Base-by-base conservation (phyloP, 2,329 filamentous ascomycete genomes). In the Coniochaeta ligniaria region DNA sequence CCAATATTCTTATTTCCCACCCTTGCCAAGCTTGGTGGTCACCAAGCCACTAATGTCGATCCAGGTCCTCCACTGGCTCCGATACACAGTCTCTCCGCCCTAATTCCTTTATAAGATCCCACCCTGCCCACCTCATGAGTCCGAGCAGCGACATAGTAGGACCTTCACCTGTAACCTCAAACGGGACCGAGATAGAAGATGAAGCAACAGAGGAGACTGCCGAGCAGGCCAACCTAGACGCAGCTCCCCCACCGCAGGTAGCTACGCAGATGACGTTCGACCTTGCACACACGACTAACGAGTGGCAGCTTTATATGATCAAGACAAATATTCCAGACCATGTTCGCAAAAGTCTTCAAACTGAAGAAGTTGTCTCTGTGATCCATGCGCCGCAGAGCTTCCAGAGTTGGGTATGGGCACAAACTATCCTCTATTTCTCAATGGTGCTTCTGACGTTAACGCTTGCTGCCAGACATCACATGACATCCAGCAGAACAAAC, bases 311-410 rank as follows among this genome's bases (percentile, higher is more conserved):
- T 52, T 72, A 79, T 60, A 79, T 83, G 76, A 73, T 86, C 17
- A 78, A 76, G 59, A 88, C 85, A 5, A 83, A 80, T 63, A 68
- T 88, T 11, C 75, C 84, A 2, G 83, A 85, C 47, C 76, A 80
- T 62, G 68, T 88, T 72, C 77, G 86, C 70, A 80, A 81, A 58
- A 76, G 77, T 59, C 82, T 83, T 24, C 54, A 35, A 26, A 87
- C 86, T 63, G 91, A 96, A 65, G 91, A 93, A 66, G 88, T 92
- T 26, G 83, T 91, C 59, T 97, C 93, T 1, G 93, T 96, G 60
- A 96, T 97, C 66, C 93, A 96, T 78, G 91, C 91, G 17, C 92
- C 93, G 0, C 82, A 91, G 65, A 91, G 89, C 63, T 97, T 95
- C 73, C 83, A 85, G 60, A 84, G 84, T 66, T 96, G 95, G 83